Evolutionary conservation across 176 grass and related monocot genomes (phyloP), one percentile per base, ranked within the genome.

Genomic region (Canna indica): DNA sequence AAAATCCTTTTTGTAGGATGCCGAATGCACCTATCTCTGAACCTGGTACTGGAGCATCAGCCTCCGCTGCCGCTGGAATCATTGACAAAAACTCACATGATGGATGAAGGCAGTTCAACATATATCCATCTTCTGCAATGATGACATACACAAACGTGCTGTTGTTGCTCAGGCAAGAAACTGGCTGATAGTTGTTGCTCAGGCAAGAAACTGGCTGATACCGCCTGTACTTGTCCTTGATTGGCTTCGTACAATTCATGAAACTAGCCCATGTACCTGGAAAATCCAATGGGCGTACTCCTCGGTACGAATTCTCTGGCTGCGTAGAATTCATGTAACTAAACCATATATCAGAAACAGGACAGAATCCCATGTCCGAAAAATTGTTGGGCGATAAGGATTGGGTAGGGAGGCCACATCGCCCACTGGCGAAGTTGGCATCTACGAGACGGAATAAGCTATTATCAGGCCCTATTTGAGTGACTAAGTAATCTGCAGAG

Each of bases 41-140:
- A 24, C 2, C 3, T 1, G n/a, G 7, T 0, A n/a, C 4, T 31
- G 2, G 26, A 27, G 12, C 27, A 17, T 20, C 0, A 7, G 15
- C n/a, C n/a, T n/a, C n/a, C n/a, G n/a, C n/a, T n/a, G n/a, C 5
- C 28, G 7, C 59, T 32, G 28, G 59, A 34, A 62, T 62, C 59
- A 18, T 62, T 7, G 59, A 62, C 17, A 62, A 0, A 18, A 32
- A 62, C 13, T 62, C 29, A 32, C 59, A 62, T 18, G 28, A 33
- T 32, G 59, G 59, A 62, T 62, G 48, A 62, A 18, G 30, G 59
- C 20, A 20, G 2, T 0, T 0, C 4, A 62, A 6, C 0, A 16
- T 6, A 18, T 34, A 0, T 62, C 0, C 59, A 0, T 0, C 0
- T 18, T 0, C 0, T 15, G 15, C 59, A 34, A 62, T 3, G 4